A percentile compares a stretch with the other conserved stretches of the same genome.
phyloP scores from a whole-genome alignment of 1,139 yeast species.

The Candida neerlandica region DNA sequence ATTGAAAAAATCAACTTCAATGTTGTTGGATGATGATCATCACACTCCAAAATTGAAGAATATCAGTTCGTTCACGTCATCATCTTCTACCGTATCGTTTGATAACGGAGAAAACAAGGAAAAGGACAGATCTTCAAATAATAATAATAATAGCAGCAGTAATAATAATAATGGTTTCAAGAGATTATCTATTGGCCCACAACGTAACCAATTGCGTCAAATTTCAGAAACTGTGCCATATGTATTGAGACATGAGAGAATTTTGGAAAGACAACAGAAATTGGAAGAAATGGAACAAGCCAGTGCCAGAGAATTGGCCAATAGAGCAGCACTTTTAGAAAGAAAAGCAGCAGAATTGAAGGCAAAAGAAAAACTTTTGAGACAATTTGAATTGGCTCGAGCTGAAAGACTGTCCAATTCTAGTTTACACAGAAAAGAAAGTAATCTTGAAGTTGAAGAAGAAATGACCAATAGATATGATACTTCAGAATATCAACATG shows the following conservation, averaged over 20 bases:
- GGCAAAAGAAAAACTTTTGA: slow-evolving; percentile 59
- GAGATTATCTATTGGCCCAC: slow-evolving; percentile 60
- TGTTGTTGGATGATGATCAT: slow-evolving; percentile 38
- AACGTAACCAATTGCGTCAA: slow-evolving; percentile 69
- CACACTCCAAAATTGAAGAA: slow-evolving; percentile 35
- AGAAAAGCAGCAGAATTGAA: slow-evolving; percentile 75
- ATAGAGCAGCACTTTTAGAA: slow-evolving; percentile 74
- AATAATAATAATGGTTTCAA: slow-evolving; percentile 47
- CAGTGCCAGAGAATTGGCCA: slow-evolving; percentile 71
- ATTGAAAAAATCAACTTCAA: slow-evolving; percentile 32
- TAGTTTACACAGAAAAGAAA: slow-evolving; percentile 6
- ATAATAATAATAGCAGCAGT: no score
- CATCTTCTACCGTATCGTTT: slow-evolving; percentile 34
- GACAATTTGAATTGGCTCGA: slow-evolving; percentile 30
- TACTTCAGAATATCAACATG: slow-evolving; percentile 4
- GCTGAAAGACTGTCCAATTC: slow-evolving; percentile 7
- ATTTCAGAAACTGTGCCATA: slow-evolving; percentile 83
- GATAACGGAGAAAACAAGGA: slow-evolving; percentile 17
- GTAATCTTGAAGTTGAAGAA: slow-evolving; percentile 5
- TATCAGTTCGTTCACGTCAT: slow-evolving; percentile 32
- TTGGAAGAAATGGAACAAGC: slow-evolving; percentile 78
- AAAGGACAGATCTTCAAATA: slow-evolving; percentile 24
- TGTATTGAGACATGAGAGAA: slow-evolving; percentile 73
- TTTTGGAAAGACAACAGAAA: slow-evolving; percentile 73
- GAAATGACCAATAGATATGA: not conserved